phyloP scores from a whole-genome alignment of 2,329 filamentous ascomycete species.

The Coniochaeta ligniaria region DNA sequence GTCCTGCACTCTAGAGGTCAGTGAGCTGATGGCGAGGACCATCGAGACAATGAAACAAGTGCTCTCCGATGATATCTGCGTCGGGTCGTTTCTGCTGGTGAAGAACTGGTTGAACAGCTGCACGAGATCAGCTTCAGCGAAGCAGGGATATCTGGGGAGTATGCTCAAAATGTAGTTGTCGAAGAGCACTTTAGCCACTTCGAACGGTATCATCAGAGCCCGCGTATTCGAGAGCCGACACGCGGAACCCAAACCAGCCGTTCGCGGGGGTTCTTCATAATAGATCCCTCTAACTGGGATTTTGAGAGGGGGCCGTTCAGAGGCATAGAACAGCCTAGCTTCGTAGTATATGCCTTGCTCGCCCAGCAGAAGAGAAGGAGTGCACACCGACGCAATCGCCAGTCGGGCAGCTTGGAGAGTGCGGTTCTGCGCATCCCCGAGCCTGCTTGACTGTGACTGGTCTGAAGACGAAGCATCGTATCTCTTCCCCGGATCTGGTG shows the following conservation, averaged over 20 bases:
- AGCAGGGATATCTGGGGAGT: conserved; percentile 12
- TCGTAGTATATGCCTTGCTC: conserved; percentile 4
- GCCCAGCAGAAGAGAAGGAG: neutral
- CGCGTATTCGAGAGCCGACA: conserved; percentile 4
- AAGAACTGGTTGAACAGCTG: conserved; percentile 10
- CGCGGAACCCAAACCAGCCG: conserved; percentile 5
- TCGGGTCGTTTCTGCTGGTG: neutral
- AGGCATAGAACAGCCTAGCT: conserved; percentile 13
- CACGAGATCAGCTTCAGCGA: conserved; percentile 7
- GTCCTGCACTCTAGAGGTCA: conserved; percentile 11
- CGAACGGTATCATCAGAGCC: conserved; percentile 8
- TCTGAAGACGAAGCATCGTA: neutral
- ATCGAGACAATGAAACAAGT: conserved; percentile 9
- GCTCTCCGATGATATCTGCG: neutral
- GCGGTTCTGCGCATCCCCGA: neutral
- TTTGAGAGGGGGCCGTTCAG: conserved; percentile 14
- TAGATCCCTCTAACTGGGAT: conserved; percentile 12
- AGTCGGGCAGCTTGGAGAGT: neutral
- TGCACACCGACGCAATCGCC: neutral
- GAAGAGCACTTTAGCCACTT: conserved; percentile 12
- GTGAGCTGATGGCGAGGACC: conserved; percentile 12
- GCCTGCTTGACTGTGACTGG: neutral
- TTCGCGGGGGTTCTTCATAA: conserved; percentile 6
- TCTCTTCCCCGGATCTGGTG: neutral
- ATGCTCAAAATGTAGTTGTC: conserved; percentile 12